Conservation (phyloP, 179 eudicot species). For the Gypsophila paniculata region DNA sequence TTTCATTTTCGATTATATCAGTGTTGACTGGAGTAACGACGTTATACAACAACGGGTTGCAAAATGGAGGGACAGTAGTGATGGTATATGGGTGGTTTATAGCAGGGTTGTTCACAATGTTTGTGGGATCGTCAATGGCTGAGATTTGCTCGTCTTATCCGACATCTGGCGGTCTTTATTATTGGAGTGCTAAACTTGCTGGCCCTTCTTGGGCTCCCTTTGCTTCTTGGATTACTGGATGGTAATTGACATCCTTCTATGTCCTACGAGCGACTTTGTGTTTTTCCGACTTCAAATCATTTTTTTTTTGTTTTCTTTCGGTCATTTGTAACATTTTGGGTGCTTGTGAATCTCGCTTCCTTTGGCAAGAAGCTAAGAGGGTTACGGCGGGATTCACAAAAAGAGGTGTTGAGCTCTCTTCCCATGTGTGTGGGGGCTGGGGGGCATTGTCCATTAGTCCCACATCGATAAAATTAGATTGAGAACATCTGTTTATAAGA, state of each 20-base stretch:
- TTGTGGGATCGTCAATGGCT: constrained; percentile 87
- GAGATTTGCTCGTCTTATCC: constrained; percentile 94
- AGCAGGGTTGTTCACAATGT: constrained; percentile 69
- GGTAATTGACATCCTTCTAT: constrained; percentile 34
- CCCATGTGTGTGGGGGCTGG: too few relatives aligned
- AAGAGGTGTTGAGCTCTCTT: too few relatives aligned
- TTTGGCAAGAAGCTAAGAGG: neutral
- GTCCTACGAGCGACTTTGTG: too few relatives aligned
- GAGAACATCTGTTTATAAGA: neutral
- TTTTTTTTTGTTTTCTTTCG: neutral
- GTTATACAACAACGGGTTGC: constrained; percentile 65
- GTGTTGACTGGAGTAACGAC: constrained; percentile 86
- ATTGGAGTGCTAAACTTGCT: constrained; percentile 98
- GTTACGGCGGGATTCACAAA: neutral
- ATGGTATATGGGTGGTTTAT: constrained; percentile 82
- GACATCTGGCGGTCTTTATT: constrained; percentile 90
- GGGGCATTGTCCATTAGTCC: too few relatives aligned
- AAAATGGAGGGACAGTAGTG: constrained; percentile 67
- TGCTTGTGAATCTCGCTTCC: neutral
- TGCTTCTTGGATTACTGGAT: constrained; percentile 96
- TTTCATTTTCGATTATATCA: constrained; percentile 84
- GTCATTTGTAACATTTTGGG: neutral
- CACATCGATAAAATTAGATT: too few relatives aligned
- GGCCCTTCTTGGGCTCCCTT: constrained; percentile 90
- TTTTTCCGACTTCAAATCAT: neutral